These are phyloP conservation scores for Knoxdaviesia capensis DNA, from an alignment of 2,329 filamentous ascomycete species.

Conservation along the genomic window DNA sequence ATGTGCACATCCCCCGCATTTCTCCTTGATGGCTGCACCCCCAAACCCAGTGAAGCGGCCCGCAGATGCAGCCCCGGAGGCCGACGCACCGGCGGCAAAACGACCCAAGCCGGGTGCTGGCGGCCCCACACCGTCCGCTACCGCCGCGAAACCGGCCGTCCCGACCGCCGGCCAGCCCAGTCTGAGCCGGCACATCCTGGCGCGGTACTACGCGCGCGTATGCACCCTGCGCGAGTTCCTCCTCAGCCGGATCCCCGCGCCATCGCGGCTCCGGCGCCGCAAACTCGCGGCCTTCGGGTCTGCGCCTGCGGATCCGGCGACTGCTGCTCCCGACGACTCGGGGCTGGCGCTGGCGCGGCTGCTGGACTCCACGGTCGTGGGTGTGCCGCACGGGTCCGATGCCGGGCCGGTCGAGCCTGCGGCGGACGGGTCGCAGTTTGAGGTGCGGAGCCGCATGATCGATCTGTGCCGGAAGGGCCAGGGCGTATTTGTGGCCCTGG, in stretches of 20 bases:
- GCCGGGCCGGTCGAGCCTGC: no score
- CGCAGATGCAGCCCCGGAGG: no score
- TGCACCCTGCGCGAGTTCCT: slow-evolving; percentile 52
- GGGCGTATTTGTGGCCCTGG: background rate
- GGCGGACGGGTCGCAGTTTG: no score
- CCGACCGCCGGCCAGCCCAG: no score
- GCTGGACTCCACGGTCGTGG: slow-evolving; percentile 5
- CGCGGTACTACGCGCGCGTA: slow-evolving; percentile 45
- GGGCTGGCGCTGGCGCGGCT: slow-evolving; percentile 5
- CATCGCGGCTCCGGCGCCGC: slow-evolving; percentile 40
- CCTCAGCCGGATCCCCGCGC: slow-evolving; percentile 40
- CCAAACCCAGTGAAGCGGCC: no score
- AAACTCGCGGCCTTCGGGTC: slow-evolving; percentile 31
- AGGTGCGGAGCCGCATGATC: background rate
- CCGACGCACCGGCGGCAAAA: no score
- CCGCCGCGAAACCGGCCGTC: no score
- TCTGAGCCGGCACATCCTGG: slow-evolving; percentile 43
- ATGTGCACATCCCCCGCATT: no score
- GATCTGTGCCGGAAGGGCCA: background rate
- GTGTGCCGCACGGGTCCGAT: background rate
- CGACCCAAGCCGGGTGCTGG: no score
- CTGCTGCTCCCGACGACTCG: no score
- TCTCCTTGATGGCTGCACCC: no score
- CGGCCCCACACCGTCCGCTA: no score
- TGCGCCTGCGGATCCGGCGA: slow-evolving; percentile 10